Conservation (phyloP, 495 filamentous ascomycete species). For the Aspergillus homomorphus region DNA sequence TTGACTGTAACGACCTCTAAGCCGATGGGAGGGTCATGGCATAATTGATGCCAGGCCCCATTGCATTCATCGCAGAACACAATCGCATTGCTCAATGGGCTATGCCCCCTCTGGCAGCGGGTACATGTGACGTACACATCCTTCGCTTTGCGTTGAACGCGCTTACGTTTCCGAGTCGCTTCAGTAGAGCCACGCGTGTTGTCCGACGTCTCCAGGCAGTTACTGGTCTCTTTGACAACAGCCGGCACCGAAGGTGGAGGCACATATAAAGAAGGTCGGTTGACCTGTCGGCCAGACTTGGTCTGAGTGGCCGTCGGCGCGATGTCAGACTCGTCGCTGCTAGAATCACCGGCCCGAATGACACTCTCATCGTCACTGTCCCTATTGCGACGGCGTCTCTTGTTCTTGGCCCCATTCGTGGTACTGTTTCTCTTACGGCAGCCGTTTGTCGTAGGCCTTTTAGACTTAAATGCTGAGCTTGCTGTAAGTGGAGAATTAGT, state of each 20-base stretch:
- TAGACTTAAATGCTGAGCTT: constrained; percentile 8
- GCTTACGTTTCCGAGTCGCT: constrained; percentile 40
- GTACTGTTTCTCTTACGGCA: constrained; percentile 14
- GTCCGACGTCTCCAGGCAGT: constrained; percentile 38
- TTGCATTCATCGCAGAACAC: constrained; percentile 96
- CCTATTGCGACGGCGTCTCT: constrained; percentile 49
- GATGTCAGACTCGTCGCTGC: constrained; percentile 48
- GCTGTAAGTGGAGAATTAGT: constrained; percentile 7
- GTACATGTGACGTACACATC: constrained; percentile 58
- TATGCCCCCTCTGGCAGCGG: constrained; percentile 73
- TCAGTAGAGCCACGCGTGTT: constrained; percentile 23
- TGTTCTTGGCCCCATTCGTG: constrained; percentile 21
- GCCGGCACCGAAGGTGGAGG: constrained; percentile 47
- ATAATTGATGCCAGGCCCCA: constrained; percentile 83
- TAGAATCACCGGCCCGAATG: constrained; percentile 44
- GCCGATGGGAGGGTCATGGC: constrained; percentile 79
- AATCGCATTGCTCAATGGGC: constrained; percentile 75
- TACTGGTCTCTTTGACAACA: constrained; percentile 23
- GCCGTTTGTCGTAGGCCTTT: constrained; percentile 10
- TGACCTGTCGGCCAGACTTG: constrained; percentile 78
- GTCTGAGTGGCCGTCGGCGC: constrained; percentile 63
- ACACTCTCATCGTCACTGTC: constrained; percentile 40
- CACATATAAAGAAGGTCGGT: constrained; percentile 68
- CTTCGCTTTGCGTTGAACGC: constrained; percentile 41
- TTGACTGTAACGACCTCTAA: constrained; percentile 64